These are phyloP conservation scores for Eremochloa ophiuroides DNA, from an alignment of 176 grass and related monocot genomes.

Conservation along the genomic window DNA sequence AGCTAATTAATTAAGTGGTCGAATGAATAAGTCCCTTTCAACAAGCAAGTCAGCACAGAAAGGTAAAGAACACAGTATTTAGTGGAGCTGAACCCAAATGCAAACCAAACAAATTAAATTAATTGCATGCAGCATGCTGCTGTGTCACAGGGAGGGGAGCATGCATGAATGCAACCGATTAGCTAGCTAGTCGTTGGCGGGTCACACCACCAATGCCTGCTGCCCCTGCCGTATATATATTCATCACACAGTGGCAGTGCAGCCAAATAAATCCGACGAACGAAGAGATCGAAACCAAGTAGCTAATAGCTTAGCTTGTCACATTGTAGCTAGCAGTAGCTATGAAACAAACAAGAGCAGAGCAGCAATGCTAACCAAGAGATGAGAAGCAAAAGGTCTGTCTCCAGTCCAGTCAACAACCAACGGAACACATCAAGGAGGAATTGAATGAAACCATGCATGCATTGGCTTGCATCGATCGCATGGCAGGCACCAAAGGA, in stretches of 20 bases:
- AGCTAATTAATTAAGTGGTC: no score
- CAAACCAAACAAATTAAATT: not conserved
- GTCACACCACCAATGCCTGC: constrained; percentile 34
- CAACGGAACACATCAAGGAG: not conserved
- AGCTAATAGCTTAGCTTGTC: constrained; percentile 6
- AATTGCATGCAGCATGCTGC: not conserved
- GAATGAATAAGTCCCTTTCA: constrained; percentile 1
- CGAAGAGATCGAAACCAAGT: not conserved
- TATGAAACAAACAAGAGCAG: constrained; percentile 23
- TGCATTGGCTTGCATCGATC: not conserved
- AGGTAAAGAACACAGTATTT: no score
- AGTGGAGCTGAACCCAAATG: not conserved
- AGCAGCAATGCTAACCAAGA: not conserved
- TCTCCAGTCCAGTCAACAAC: no score
- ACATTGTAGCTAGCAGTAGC: not conserved
- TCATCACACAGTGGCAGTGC: not conserved
- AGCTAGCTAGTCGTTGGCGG: constrained; percentile 8
- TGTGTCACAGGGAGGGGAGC: constrained; percentile 24
- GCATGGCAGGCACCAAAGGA: not conserved
- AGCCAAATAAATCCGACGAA: constrained; percentile 29
- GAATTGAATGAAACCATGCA: not conserved
- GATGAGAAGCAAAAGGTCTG: not conserved
- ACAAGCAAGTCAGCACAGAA: not conserved
- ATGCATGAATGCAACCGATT: constrained; percentile 23
- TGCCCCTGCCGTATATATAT: not conserved